phyloP scores from a whole-genome alignment of 2,329 filamentous ascomycete genomes.

The Fusarium nelsonii region DNA sequence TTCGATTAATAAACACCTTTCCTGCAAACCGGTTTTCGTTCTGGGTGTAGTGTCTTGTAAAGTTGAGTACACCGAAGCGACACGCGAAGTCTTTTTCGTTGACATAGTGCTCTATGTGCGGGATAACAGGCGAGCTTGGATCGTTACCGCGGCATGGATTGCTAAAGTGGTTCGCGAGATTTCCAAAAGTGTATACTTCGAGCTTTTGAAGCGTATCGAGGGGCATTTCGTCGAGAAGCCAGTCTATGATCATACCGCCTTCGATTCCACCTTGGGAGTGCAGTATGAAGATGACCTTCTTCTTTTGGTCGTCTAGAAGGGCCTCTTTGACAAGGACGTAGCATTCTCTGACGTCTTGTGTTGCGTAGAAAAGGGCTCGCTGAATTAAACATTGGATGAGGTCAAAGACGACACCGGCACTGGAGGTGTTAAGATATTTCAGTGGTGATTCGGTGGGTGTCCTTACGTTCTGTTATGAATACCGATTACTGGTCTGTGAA shows the following conservation, averaged over 20 bases:
- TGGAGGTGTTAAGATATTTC: background rate
- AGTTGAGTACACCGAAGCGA: constrained; percentile 26
- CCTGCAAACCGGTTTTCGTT: constrained; percentile 36
- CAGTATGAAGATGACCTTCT: constrained; percentile 28
- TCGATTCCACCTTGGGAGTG: constrained; percentile 33
- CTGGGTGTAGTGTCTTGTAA: constrained; percentile 6
- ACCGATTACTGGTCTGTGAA: constrained; percentile 29
- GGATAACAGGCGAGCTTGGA: background rate
- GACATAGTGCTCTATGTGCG: constrained; percentile 32
- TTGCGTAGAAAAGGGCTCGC: constrained; percentile 30
- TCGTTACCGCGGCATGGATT: constrained; percentile 24
- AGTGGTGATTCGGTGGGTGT: accelerated
- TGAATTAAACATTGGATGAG: constrained; percentile 32
- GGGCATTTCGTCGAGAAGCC: constrained; percentile 35
- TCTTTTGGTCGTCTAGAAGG: constrained; percentile 15
- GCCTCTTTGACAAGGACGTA: constrained; percentile 34
- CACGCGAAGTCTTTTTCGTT: constrained; percentile 29
- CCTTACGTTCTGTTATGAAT: constrained; percentile 31
- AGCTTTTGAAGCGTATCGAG: constrained; percentile 27
- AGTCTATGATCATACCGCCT: constrained; percentile 36
- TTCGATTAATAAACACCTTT: constrained; percentile 28
- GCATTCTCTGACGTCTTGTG: constrained; percentile 30
- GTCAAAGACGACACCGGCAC: constrained; percentile 30
- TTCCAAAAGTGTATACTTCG: constrained; percentile 35
- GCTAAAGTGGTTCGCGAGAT: constrained; percentile 36